Evolutionary conservation across 345 rosid genomes (phyloP), one percentile per base, ranked within the genome.

Genomic region (Mercurialis annua): DNA sequence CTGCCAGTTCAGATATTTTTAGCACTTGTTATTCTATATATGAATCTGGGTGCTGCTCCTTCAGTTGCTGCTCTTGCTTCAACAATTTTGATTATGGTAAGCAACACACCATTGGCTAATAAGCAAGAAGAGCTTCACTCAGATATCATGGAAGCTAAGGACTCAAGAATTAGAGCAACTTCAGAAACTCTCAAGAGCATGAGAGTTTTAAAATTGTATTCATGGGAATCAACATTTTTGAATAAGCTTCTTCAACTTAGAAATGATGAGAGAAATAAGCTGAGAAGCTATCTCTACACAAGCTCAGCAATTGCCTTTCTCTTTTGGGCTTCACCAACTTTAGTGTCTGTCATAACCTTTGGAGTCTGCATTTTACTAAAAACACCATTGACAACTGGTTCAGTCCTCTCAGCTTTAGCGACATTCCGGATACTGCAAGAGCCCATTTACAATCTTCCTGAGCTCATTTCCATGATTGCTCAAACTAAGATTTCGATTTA

Each of bases 51-150:
- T 34, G 81, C 81, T 18, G 83, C 81, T 21, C 87, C 92, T 10
- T 30, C 87, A 8, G 0, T 78, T 21, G 90, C 91, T 51, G 90
- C 92, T 57, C 75, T 86, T 18, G 56, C 70, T 20, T 72, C 84
- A 1, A 83, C 88, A 3, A 71, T 82, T 61, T 58, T 85, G 36
- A 83, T 85, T 23, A 89, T 89, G 92, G 83, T 83, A 46, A 75
- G 88, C 70, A 85, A 83, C 75, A 83, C 84, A n/a, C 95, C 95
- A 1, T 57, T 88, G 59, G 91, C 83, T 26, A 83, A 68, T 14
- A 76, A 46, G 82, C 90, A 85, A 51, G 69, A 89, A 42, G 77
- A 64, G 67, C 78, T 85, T 64, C 88, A 83, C 49, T 77, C 82
- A 4, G 78, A 62, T 70, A 85, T 89, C 61, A 87, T 87, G 90